These are phyloP conservation scores for Coemansia sp. DNA, from an alignment of 192 early-diverging fungal genomes.

Conservation along the genomic window DNA sequence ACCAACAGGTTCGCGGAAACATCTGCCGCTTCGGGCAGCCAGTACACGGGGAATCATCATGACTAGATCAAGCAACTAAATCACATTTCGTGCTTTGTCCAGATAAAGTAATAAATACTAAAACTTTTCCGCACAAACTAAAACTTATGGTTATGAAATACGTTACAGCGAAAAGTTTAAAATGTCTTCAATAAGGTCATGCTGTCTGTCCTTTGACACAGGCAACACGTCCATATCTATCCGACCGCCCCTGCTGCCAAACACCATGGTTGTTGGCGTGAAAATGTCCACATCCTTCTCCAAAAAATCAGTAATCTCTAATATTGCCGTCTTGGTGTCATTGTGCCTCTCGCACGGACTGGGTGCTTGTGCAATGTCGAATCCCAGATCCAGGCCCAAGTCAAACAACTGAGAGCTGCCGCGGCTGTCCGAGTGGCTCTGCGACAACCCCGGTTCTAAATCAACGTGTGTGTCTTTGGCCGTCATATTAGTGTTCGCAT, in stretches of 20 bases:
- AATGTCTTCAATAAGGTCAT: slow-evolving; percentile 38
- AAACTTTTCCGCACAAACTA: too few species aligned
- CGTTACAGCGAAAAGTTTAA: slow-evolving; percentile 16
- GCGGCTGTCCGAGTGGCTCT: slow-evolving; percentile 1
- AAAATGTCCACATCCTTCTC: slow-evolving; percentile 45
- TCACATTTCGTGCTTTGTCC: too few species aligned
- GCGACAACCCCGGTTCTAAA: neutral
- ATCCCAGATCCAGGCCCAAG: slow-evolving; percentile 39
- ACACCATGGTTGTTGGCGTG: slow-evolving; percentile 13
- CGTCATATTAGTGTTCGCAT: neutral
- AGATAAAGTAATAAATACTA: too few species aligned
- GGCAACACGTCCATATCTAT: neutral
- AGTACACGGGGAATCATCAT: neutral
- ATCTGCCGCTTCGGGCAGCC: neutral
- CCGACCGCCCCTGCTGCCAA: neutral
- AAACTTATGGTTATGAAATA: neutral
- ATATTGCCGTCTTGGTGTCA: slow-evolving; percentile 14
- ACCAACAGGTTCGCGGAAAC: neutral
- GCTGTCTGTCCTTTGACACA: neutral
- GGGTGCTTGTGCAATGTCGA: slow-evolving; percentile 21
- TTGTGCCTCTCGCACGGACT: neutral
- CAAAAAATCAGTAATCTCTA: slow-evolving; percentile 40
- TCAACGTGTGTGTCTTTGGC: too few species aligned
- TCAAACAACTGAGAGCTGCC: slow-evolving; percentile 7
- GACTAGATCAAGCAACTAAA: neutral